Base-by-base conservation (phyloP, 768 basidiomycete genomes). In the Hygrophoropsis aurantiaca region DNA sequence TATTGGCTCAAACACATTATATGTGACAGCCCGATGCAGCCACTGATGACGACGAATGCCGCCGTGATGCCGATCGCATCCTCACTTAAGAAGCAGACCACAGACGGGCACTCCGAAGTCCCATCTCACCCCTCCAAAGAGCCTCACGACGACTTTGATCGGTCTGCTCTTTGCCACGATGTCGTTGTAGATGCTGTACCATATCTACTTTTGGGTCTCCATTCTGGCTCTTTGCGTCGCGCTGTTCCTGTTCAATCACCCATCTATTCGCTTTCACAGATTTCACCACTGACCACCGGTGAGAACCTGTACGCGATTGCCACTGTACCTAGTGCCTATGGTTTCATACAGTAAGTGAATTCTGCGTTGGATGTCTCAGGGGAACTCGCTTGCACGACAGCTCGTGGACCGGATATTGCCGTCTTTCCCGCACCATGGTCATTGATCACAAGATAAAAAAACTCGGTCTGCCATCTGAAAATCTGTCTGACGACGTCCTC, bases 331-430 rank as follows among this genome's bases (percentile, higher is more conserved):
- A 27, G 11, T 26, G 40, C 8, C n/a, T n/a, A n/a, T 2, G 20
- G 19, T 9, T 3, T 37, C n/a, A n/a, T n/a, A n/a, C 44, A 69
- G 59, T 62, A 91, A 95, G 58, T 94, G 98, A 72, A 97, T 94
- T 73, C 72, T 99, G 55, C 82, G 97, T 53, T 99, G 97, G 97
- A 98, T 99, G 94, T 94, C 85, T 26, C 83, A 97, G 42, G 97
- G 97, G 44, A 99, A 99, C 97, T 30, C 80, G 94, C 24, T 92
- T 93, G 18, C 97, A 99, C 68, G 88, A 81, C 58, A 99, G 97
- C 67, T 97, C 95, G 4, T 99, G 97, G 97, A 95, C 98, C 55
- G 95, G 97, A 0, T 99, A 98, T 68, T 99, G 97, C 66, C 90
- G 97, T 44, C 75, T 99, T 38, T 93, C 93, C n/a, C 79, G 97